Evolutionary conservation across 2,329 filamentous ascomycete species (phyloP), one percentile per base, ranked within the genome.

Genomic region (Pyrenophora seminiperda): DNA sequence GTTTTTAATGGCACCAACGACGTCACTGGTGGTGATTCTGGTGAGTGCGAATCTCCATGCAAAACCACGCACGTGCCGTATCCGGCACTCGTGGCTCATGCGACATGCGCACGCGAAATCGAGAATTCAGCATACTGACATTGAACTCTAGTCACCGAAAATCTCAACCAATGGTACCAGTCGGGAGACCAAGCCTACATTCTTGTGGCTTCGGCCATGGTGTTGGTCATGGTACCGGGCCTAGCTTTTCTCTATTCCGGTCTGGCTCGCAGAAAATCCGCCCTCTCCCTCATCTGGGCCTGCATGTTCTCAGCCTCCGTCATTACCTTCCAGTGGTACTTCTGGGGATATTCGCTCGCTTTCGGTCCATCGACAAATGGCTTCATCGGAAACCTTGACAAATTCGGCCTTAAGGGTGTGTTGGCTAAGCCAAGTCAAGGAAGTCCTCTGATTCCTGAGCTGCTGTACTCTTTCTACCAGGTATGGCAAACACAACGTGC

Each of bases 231-330:
- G 94, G 82, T 97, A 22, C 94, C 94, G 22, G 94, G 94, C 66
- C 92, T 99, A 65, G 92, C 91, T 47, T 97, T 99, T 77, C 85
- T 99, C 59, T 99, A 99, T 79, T 97, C 93, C 10, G 94, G 94
- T 62, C 87, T 97, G 61, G 93, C 94, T n/a, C 88, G 94, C 61
- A 86, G 94, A 81, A 99, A 99, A 80, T 97, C 94, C 4, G 94
- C 94, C 22, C 83, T 99, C 34, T 96, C 91, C 58, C 88, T 97
- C 81, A 94, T 99, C 69, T 97, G 92, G 91, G 91, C 93, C 11
- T 91, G 89, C 77, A 95, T 99, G 90, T 93, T 89, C 73, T 94
- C 91, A 38, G 89, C 89, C 71, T 92, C 90, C 39, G 86, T 97
- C 70, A 82, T 97, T 73, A 88, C 90, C 48, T 97, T 99, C 79